A percentile compares a stretch with the other conserved stretches of the same genome.
These are phyloP conservation scores for Sphagnum magellanicum DNA, from an alignment of 228 moss, liverwort and hornwort genomes.

Conservation along the genomic window DNA sequence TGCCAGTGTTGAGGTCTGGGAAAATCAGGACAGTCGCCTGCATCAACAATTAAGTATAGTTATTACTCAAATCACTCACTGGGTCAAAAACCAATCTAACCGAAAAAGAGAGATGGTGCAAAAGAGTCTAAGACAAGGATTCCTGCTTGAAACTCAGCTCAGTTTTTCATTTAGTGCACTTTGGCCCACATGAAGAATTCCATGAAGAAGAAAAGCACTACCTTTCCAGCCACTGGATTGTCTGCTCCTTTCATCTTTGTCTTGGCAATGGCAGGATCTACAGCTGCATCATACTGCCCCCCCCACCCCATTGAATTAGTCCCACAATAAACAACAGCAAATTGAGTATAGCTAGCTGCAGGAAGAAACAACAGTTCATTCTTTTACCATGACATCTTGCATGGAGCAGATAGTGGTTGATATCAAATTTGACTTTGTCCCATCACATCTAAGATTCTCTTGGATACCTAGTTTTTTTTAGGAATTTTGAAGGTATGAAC, in stretches of 20 bases:
- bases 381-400: no score
- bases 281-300: conserved; percentile 89
- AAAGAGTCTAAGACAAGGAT: background rate
- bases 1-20: conserved; percentile 87
- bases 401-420: no score
- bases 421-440: no score
- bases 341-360: no score
- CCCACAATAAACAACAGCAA: no score
- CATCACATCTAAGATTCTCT: no score
- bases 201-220: conserved; percentile 2
- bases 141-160: background rate
- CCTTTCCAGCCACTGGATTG: conserved; percentile 83
- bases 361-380: no score
- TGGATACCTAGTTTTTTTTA: no score
- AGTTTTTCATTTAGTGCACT: no score
- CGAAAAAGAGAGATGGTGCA: background rate
- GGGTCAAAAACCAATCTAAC: background rate
- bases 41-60: background rate
- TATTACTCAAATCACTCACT: no score
- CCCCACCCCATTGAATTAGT: background rate
- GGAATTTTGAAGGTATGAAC: no score
- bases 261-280: conserved; percentile 75
- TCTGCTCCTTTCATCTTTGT: conserved; percentile 84
- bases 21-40: conserved; percentile 95
- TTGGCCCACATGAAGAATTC: no score